Conservation (phyloP, 495 filamentous ascomycete species). For the Clavariopsis aquatica region DNA sequence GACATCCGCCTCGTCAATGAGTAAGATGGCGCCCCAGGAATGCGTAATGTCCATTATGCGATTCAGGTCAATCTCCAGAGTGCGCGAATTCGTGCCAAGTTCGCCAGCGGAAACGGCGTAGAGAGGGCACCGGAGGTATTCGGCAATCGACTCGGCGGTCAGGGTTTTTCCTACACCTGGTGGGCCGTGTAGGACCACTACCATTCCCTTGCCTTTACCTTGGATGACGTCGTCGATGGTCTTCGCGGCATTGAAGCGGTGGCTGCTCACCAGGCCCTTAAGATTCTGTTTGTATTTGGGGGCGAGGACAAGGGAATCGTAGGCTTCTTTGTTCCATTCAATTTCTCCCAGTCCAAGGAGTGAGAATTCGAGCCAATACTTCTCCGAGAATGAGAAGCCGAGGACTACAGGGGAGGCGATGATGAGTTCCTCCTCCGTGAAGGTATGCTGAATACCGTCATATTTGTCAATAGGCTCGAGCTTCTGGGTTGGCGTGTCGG, state of each 20-base stretch:
- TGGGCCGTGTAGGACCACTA: constrained; percentile 76
- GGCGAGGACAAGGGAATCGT: constrained; percentile 74
- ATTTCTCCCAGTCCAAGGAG: constrained; percentile 82
- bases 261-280: constrained; percentile 74
- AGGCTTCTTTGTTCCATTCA: constrained; percentile 79
- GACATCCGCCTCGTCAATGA: constrained; percentile 52
- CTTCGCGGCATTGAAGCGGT: constrained; percentile 76
- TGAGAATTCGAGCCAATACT: constrained; percentile 88
- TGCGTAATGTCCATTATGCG: constrained; percentile 87
- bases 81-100: constrained; percentile 75
- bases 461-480: constrained; percentile 57
- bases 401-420: constrained; percentile 88
- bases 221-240: constrained; percentile 84
- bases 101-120: constrained; percentile 86
- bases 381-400: constrained; percentile 91
- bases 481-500: constrained; percentile 66
- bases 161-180: constrained; percentile 72
- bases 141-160: constrained; percentile 84
- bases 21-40: constrained; percentile 71
- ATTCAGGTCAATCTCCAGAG: constrained; percentile 75
- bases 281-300: constrained; percentile 78
- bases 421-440: constrained; percentile 83
- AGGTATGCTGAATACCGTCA: constrained; percentile 54
- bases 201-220: constrained; percentile 75
- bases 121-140: constrained; percentile 76